phyloP scores from a whole-genome alignment of 2,329 filamentous ascomycete species.

The Exophiala calicioides region DNA sequence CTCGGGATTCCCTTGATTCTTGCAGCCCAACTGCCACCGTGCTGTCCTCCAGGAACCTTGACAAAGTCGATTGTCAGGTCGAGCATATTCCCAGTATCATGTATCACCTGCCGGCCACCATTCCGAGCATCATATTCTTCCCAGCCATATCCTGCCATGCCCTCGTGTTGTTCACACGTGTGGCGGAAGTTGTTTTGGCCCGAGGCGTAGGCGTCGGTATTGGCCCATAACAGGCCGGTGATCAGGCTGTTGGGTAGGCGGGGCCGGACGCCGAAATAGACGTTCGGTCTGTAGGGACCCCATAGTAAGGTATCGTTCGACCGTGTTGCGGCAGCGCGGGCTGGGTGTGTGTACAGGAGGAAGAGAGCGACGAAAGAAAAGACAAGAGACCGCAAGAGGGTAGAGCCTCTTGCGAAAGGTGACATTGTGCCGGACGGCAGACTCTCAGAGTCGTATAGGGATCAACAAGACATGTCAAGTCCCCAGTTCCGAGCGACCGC shows the following conservation, averaged over 20 bases:
- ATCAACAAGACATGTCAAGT: slow-evolving; percentile 7
- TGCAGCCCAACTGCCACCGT: slow-evolving; percentile 91
- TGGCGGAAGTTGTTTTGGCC: slow-evolving; percentile 63
- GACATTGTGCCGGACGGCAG: slow-evolving; percentile 17
- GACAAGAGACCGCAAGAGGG: background rate
- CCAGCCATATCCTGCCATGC: slow-evolving; percentile 96
- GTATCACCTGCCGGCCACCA: slow-evolving; percentile 86
- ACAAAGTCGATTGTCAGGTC: slow-evolving; percentile 93
- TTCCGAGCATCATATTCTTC: slow-evolving; percentile 90
- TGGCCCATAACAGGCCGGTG: slow-evolving; percentile 84
- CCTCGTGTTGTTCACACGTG: slow-evolving; percentile 93
- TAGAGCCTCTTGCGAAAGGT: slow-evolving; percentile 11
- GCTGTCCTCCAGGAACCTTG: slow-evolving; percentile 80
- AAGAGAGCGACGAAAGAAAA: slow-evolving; percentile 11
- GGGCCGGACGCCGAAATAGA: slow-evolving; percentile 90
- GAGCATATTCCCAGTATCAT: slow-evolving; percentile 82
- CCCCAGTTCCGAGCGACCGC: too few relatives aligned
- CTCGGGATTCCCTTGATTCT: slow-evolving; percentile 80
- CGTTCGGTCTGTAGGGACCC: slow-evolving; percentile 90
- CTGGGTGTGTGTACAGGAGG: slow-evolving; percentile 5
- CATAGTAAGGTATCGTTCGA: slow-evolving; percentile 84
- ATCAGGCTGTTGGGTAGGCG: slow-evolving; percentile 78
- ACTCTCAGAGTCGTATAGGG: slow-evolving; percentile 10
- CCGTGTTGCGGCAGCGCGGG: slow-evolving; percentile 2
- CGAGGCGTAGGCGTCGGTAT: slow-evolving; percentile 69